A percentile compares a stretch with the other conserved stretches of the same genome.
Evolutionary conservation across 371 early-diverging fungal species (phyloP).

Genomic region (Nematocida sp.): DNA sequence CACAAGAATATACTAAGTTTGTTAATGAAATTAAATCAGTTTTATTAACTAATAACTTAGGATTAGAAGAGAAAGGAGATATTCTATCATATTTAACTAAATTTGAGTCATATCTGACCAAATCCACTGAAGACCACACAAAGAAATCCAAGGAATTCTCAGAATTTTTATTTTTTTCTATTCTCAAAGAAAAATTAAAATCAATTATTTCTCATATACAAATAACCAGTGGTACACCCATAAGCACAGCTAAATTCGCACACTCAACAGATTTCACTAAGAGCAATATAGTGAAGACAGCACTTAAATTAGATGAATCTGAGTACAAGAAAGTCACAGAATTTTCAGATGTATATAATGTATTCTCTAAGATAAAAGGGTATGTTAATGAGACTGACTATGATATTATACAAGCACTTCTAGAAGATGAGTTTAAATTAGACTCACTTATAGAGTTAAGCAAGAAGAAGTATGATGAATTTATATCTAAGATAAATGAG

Average conservation of each 20-base stretch:
- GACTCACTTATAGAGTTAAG: too few species aligned
- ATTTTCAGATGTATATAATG: background rate
- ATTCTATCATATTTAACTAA: background rate
- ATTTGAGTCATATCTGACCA: background rate
- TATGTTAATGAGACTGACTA: background rate
- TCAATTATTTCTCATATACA: background rate
- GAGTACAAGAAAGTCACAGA: background rate
- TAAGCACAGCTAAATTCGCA: background rate
- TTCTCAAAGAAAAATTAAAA: conserved; percentile 4
- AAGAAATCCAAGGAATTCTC: background rate
- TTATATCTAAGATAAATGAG: too few species aligned
- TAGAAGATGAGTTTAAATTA: background rate
- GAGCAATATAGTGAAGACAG: background rate
- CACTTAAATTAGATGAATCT: background rate
- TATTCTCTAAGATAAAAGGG: background rate
- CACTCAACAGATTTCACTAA: background rate
- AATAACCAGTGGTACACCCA: background rate
- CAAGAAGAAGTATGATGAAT: too few species aligned
- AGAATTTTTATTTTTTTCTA: background rate
- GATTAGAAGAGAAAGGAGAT: background rate
- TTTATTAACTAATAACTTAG: background rate
- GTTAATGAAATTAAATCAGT: background rate
- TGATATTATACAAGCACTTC: background rate
- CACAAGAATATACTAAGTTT: conserved; percentile 2
- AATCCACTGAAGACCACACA: background rate